These are phyloP conservation scores for Murraya paniculata DNA, from an alignment of 345 rosid species.

Conservation along the genomic window DNA sequence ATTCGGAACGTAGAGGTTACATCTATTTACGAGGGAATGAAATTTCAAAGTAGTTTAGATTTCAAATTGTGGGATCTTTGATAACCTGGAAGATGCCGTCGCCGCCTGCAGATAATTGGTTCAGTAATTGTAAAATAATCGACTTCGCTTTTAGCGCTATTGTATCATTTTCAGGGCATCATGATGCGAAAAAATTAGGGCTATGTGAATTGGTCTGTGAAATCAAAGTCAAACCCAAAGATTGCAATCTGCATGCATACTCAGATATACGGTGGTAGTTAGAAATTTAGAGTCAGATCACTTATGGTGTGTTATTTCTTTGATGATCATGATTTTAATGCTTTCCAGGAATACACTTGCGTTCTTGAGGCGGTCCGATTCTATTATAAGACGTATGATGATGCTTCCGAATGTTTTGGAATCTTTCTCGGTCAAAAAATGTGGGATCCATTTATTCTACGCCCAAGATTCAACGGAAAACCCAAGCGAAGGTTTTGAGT, in stretches of 20 bases:
- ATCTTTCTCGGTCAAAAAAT: too few relatives aligned
- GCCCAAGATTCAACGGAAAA: too few relatives aligned
- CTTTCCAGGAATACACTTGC: too few relatives aligned
- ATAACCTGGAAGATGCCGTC: neutral
- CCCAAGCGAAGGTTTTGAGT: too few relatives aligned
- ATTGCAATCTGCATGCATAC: neutral
- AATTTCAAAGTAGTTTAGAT: too few relatives aligned
- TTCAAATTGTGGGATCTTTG: neutral
- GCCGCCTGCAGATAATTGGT: neutral
- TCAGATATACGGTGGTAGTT: neutral
- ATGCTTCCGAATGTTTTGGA: too few relatives aligned
- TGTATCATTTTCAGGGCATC: neutral
- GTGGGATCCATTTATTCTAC: too few relatives aligned
- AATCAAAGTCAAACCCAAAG: neutral
- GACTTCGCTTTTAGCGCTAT: constrained; percentile 5
- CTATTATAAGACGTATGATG: too few relatives aligned
- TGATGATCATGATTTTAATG: too few relatives aligned
- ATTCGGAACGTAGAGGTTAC: neutral
- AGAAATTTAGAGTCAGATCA: too few relatives aligned
- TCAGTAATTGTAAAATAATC: neutral
- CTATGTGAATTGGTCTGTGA: neutral
- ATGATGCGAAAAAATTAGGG: neutral
- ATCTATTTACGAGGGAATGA: neutral
- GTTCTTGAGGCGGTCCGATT: too few relatives aligned
- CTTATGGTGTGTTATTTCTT: too few relatives aligned